These are phyloP conservation scores for Carpinus fangiana DNA, from an alignment of 306 rosid genomes.

Conservation along the genomic window DNA sequence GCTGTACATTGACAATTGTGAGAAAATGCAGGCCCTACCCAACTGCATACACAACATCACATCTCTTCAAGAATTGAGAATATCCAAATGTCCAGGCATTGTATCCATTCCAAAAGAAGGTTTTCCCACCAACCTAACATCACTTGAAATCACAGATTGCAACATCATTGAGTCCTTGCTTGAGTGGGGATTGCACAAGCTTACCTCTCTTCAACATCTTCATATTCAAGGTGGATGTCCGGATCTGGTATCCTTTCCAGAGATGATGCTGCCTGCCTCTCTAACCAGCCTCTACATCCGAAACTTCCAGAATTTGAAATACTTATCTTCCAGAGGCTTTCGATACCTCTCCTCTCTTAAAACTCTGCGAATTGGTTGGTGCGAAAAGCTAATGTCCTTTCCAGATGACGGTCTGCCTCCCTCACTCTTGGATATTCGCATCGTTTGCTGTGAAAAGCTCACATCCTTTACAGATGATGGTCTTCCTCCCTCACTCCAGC, in stretches of 20 bases:
- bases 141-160: not conserved
- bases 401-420: not conserved
- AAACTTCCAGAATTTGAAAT: conserved; percentile 8
- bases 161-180: conserved; percentile 8
- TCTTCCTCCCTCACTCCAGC: not conserved
- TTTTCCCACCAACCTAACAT: conserved; percentile 25
- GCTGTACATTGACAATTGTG: not conserved
- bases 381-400: not conserved
- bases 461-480: not conserved
- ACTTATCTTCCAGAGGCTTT: conserved; percentile 14
- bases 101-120: conserved; percentile 2
- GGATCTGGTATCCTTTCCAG: conserved; percentile 14
- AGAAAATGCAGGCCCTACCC: conserved; percentile 13
- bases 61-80: not conserved
- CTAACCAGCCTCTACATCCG: not conserved
- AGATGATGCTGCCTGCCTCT: conserved; percentile 20
- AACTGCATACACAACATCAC: conserved; percentile 9
- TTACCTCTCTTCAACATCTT: conserved; percentile 14
- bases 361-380: rapidly evolving
- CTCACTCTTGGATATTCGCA: not conserved
- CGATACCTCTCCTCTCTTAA: conserved; percentile 30
- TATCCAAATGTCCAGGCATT: not conserved
- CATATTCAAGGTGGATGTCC: not conserved
- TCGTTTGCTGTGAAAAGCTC: not conserved
- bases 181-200: conserved; percentile 20